phyloP scores from a whole-genome alignment of 371 early-diverging fungal genomes.

The Mortierella sp. region DNA sequence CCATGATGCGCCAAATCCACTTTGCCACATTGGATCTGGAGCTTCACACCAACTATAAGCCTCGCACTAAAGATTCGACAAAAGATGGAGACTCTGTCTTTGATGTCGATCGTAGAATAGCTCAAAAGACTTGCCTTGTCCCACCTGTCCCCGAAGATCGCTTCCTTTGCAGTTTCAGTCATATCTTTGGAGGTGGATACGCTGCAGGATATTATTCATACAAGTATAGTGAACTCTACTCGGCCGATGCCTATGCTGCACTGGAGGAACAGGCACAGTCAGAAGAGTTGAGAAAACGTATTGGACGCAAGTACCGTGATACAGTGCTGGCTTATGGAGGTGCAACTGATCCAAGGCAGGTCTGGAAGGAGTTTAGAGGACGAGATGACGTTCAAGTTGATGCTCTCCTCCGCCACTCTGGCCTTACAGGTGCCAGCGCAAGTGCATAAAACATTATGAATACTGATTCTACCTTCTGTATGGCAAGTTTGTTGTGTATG shows the following conservation, averaged over 20 bases:
- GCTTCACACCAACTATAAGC: constrained; percentile 67
- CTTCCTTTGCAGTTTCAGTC: constrained; percentile 73
- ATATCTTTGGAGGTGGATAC: constrained; percentile 77
- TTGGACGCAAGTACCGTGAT: constrained; percentile 72
- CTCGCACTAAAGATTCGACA: neutral
- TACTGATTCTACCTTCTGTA: too few species aligned
- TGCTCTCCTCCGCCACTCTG: constrained; percentile 72
- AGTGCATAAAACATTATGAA: neutral
- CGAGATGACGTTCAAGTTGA: constrained; percentile 65
- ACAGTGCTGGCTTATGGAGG: constrained; percentile 77
- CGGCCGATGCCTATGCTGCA: constrained; percentile 78
- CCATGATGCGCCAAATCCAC: constrained; percentile 73
- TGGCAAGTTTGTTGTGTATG: too few species aligned
- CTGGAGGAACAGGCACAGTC: constrained; percentile 65
- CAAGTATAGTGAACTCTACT: constrained; percentile 78
- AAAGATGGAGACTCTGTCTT: constrained; percentile 58
- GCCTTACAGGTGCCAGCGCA: constrained; percentile 29
- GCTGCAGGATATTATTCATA: constrained; percentile 78
- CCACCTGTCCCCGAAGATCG: constrained; percentile 69
- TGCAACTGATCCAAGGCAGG: constrained; percentile 69
- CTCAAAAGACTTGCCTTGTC: constrained; percentile 62
- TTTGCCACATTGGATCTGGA: constrained; percentile 72
- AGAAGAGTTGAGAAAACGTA: constrained; percentile 22
- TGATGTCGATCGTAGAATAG: constrained; percentile 70
- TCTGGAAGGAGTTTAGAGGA: constrained; percentile 73